Base-by-base conservation (phyloP, 2,329 filamentous ascomycete species). In the Geoglossum cookeanum region DNA sequence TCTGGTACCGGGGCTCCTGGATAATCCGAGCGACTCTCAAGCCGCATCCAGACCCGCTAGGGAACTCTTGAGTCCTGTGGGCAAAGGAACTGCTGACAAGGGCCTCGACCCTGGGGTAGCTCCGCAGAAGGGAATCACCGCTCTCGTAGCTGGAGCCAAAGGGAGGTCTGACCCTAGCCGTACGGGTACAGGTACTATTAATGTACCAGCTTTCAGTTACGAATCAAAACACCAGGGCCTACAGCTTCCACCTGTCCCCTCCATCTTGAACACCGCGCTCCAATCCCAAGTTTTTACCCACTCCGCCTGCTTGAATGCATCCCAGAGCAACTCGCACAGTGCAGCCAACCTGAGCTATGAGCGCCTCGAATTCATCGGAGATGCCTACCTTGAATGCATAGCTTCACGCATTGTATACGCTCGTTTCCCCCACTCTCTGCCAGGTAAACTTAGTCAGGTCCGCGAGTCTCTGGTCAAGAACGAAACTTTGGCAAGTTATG, bases 401-500 rank as follows among this genome's bases (percentile, higher is more conserved):
- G 80, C 89, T 4, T 83, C 85, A 0, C 78, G 80, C 17, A 75
- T 94, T 55, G 85, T 97, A 59, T 87, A 81, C 68, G 73, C 81
- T 58, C 85, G 80, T 7, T 92, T 90, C 64, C 75, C 76, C 0
- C 70, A 76, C 11, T 72, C 87, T 8, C 66, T 79, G 0, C 75
- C 84, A 0, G 89, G 89, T 2, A 78, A 81, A 59, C 80, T 82
- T 63, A 83, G 84, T 8, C 85, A 89, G 61, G 71, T 92, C 17
- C 82, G 91, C 55, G 89, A 96, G 68, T 70, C 78, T 6, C 74
- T 95, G 1, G 78, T 96, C 47, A 86, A 86, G 62, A 97, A 97
- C 64, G 75, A 83, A 47, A 91, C 84, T 0, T 73, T 97, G 0
- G 78, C 81, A 2, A 71, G 75, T 11, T 95, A 84, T 65, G 79